phyloP scores from a whole-genome alignment of 768 basidiomycete species.

The Podaxis pistillaris region DNA sequence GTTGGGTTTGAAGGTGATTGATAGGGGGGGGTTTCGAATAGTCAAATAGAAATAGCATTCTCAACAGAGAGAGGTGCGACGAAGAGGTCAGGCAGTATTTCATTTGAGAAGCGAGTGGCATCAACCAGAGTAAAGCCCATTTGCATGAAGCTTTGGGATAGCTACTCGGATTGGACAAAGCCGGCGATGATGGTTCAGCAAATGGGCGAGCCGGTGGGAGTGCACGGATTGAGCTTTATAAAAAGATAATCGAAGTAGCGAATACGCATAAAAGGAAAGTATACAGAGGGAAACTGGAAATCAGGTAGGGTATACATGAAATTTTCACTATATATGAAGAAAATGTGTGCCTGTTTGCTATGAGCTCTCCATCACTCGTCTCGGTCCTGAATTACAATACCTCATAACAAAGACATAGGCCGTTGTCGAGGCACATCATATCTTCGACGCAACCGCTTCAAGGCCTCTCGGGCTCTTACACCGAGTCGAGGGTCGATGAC shows the following conservation, averaged over 20 bases:
- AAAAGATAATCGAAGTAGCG: too few relatives aligned
- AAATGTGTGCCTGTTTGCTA: too few relatives aligned
- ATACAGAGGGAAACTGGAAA: too few relatives aligned
- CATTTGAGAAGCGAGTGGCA: conserved; percentile 17
- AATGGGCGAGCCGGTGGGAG: conserved; percentile 14
- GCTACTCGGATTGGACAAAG: conserved; percentile 14
- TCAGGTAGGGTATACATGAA: too few relatives aligned
- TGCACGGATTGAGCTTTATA: conserved; percentile 17
- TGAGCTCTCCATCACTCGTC: too few relatives aligned
- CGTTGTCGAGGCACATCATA: too few relatives aligned
- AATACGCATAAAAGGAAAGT: conserved; percentile 24
- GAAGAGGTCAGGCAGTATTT: conserved; percentile 4
- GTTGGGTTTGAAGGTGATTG: not conserved
- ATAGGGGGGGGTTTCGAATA: not conserved
- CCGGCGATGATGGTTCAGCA: conserved; percentile 23
- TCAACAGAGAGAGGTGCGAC: not conserved
- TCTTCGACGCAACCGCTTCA: not conserved
- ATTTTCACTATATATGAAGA: too few relatives aligned
- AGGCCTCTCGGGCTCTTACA: conserved; percentile 14
- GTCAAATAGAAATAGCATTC: not conserved
- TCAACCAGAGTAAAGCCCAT: conserved; percentile 13
- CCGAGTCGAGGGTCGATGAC: conserved; percentile 32
- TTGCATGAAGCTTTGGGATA: conserved; percentile 31
- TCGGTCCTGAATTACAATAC: too few relatives aligned
- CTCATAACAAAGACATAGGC: too few relatives aligned